phyloP scores from a whole-genome alignment of 441 rosid species.

The Populus tomentosa region DNA sequence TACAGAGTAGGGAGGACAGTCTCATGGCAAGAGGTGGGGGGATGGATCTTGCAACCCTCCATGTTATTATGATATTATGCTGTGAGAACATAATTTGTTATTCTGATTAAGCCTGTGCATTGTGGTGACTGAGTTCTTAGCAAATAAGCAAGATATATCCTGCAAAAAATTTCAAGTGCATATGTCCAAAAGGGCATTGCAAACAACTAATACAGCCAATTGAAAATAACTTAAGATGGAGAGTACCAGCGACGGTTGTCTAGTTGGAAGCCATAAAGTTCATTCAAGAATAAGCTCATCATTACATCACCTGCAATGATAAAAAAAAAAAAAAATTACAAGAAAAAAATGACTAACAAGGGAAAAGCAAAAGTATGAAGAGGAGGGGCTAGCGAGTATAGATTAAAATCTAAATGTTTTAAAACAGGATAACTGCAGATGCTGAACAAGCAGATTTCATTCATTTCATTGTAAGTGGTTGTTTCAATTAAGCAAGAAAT shows the following conservation, averaged over 20 bases:
- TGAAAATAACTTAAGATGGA: background rate
- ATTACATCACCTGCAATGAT: slow-evolving; percentile 70
- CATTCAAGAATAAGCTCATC: slow-evolving; percentile 96
- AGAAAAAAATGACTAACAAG: background rate
- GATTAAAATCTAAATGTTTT: background rate
- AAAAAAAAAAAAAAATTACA: slow-evolving; percentile 8
- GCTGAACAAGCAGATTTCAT: background rate
- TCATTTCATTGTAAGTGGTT: background rate
- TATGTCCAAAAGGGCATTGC: background rate
- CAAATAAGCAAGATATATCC: background rate
- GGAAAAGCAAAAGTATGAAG: slow-evolving; percentile 1
- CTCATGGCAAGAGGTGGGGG: too few relatives aligned
- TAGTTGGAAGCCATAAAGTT: slow-evolving; percentile 95
- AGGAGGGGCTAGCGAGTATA: background rate
- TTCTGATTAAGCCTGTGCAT: background rate
- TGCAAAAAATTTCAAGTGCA: background rate
- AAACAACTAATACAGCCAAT: background rate
- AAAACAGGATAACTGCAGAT: background rate
- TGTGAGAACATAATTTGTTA: background rate
- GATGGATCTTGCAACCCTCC: background rate
- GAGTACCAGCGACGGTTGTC: slow-evolving; percentile 93
- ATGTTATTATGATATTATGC: background rate
- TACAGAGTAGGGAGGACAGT: background rate
- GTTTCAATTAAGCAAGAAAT: background rate
- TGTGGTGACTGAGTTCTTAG: background rate